Evolutionary conservation across 1,139 yeast genomes (phyloP), one percentile per base, ranked within the genome.

Genomic region (Debaryomycetaceae sp.): DNA sequence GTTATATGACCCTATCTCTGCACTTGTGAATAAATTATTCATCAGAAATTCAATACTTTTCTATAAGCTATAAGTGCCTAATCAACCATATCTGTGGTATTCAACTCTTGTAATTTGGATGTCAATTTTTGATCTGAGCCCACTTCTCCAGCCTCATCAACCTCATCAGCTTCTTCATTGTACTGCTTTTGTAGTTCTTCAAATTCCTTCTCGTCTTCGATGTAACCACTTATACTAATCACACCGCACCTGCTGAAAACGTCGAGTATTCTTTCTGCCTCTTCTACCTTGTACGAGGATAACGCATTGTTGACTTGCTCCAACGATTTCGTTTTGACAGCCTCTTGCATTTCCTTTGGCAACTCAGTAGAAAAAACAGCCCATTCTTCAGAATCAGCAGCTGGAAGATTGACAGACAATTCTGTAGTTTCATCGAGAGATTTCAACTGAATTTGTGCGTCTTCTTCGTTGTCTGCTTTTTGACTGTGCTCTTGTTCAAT

Each of bases 251-350:
- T 81, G 54, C 89, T 87, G 56, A 93, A 81, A 44, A 81, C 63
- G 48, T 84, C 91, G 55, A 93, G 78, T 7, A 87, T 74, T 24
- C 69, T 62, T 62, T 93, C 98, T 3, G 97, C 97, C 39, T 87
- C 91, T 33, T 78, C 87, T 5, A 91, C 74, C 34, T 81, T 73
- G 75, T 88, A 75, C n/a, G 73, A 72, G 2, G 86, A 95, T 60
- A 93, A 87, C 2, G 88, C 93, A 53, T 82, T 78, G 66, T 93
- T 93, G 46, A 93, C 90, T 50, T 79, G 84, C 50, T 88, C 97
- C 47, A 93, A 72, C 9, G 81, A 74, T 42, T 78, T 80, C 0
- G 95, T 78, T 56, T 74, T 72, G n/a, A 91, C 75, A 0, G 99
- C 99, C 6, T 64, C 71, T 63, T 83, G 89, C 81, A 93, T 81